A percentile compares a stretch with the other conserved stretches of the same genome.
Conservation (phyloP, 208 protist genomes). For the Acanthamoeba rhysodes region DNA sequence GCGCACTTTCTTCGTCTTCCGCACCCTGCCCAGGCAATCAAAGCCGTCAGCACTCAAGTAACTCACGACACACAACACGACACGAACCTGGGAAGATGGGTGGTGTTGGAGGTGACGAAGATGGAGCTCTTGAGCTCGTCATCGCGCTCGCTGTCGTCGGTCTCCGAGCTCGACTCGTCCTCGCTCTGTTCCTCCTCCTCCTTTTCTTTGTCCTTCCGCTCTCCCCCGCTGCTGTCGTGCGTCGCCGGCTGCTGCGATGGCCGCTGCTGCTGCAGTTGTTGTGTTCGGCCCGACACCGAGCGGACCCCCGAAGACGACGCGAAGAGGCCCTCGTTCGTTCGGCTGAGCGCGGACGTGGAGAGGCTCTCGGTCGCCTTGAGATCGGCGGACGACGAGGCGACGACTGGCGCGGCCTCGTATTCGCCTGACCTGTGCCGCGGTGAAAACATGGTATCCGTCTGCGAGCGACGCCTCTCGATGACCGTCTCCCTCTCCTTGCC, state of each 20-base stretch:
- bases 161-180: not conserved
- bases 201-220: constrained; percentile 2
- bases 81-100: too few relatives aligned
- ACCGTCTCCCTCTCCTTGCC: not conserved
- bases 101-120: constrained; percentile 5
- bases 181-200: not conserved
- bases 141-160: not conserved
- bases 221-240: not conserved
- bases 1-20: not conserved
- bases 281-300: not conserved
- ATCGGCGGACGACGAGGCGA: not conserved
- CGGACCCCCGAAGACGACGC: not conserved
- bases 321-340: not conserved
- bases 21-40: not conserved
- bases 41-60: not conserved
- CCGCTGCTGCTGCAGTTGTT: not conserved
- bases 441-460: not conserved
- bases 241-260: not conserved
- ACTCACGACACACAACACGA: too few relatives aligned
- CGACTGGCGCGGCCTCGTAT: not conserved
- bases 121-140: constrained; percentile 44
- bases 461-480: not conserved
- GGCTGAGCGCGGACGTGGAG: too few relatives aligned
- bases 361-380: too few relatives aligned
- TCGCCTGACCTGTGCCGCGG: not conserved